These are phyloP conservation scores for Salpingoeca rosetta DNA, from an alignment of 78 protist genomes.

Conservation along the genomic window DNA sequence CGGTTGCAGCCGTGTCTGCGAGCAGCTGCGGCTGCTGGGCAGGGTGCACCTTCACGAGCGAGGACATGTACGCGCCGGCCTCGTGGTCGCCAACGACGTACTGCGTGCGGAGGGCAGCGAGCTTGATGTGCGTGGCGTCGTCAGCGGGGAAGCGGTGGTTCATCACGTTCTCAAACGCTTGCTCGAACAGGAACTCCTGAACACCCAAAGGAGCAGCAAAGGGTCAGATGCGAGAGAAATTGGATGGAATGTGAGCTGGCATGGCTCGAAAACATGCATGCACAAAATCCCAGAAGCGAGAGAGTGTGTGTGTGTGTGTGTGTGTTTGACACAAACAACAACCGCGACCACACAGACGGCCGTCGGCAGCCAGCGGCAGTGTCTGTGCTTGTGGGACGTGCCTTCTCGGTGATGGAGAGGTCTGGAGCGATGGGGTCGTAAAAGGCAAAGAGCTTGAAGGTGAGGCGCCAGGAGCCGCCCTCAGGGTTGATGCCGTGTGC, in stretches of 20 bases:
- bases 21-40: background rate
- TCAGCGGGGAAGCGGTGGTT: background rate
- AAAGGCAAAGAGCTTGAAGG: background rate
- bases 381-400: background rate
- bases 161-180: background rate
- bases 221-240: too few species aligned
- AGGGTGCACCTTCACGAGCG: background rate
- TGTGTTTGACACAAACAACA: background rate
- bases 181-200: background rate
- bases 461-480: background rate
- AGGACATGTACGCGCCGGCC: background rate
- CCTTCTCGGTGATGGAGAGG: background rate
- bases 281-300: background rate
- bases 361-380: background rate
- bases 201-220: background rate
- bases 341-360: background rate
- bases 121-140: background rate
- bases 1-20: background rate
- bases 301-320: too few species aligned
- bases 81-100: background rate
- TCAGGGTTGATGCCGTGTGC: background rate
- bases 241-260: background rate
- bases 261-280: background rate
- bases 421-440: background rate
- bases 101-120: constrained; percentile 11